Conservation (phyloP, 1,284 basidiomycete species). For the Marasmius fiardii region DNA sequence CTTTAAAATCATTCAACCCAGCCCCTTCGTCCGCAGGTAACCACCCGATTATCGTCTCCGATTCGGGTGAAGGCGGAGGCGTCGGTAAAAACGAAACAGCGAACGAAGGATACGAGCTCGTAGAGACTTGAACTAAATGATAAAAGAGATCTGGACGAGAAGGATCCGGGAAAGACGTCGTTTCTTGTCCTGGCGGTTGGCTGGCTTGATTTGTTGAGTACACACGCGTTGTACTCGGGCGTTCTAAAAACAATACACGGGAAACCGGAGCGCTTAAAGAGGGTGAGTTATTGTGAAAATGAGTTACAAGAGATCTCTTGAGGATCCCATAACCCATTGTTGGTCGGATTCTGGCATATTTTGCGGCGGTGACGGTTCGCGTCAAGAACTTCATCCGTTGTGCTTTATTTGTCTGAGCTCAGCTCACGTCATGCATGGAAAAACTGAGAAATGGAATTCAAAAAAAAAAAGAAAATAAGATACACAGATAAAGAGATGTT, state of each 20-base stretch:
- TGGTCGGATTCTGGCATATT: neutral
- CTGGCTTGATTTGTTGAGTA: neutral
- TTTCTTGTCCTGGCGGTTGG: neutral
- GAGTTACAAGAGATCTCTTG: neutral
- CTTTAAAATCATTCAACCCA: slow-evolving; percentile 63
- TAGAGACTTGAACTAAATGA: slow-evolving; percentile 55
- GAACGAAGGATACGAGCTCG: slow-evolving; percentile 43
- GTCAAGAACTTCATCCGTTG: neutral
- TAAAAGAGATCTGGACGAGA: slow-evolving; percentile 65
- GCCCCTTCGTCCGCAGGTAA: slow-evolving; percentile 55
- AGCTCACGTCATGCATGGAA: too few relatives aligned
- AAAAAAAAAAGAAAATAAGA: neutral
- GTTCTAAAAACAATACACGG: too few relatives aligned
- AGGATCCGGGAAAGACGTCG: slow-evolving; percentile 42
- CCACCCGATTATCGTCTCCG: slow-evolving; percentile 65
- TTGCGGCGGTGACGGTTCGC: neutral
- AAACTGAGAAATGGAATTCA: neutral
- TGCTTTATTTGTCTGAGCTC: neutral
- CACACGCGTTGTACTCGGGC: neutral
- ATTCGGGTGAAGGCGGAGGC: slow-evolving; percentile 41
- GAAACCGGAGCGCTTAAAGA: neutral
- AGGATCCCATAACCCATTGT: neutral
- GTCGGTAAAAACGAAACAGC: slow-evolving; percentile 58
- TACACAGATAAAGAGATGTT: neutral
- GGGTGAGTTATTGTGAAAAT: neutral